Evolutionary conservation across 257 asterid genomes (phyloP), one percentile per base, ranked within the genome.

Genomic region (Knoxia roxburghii): DNA sequence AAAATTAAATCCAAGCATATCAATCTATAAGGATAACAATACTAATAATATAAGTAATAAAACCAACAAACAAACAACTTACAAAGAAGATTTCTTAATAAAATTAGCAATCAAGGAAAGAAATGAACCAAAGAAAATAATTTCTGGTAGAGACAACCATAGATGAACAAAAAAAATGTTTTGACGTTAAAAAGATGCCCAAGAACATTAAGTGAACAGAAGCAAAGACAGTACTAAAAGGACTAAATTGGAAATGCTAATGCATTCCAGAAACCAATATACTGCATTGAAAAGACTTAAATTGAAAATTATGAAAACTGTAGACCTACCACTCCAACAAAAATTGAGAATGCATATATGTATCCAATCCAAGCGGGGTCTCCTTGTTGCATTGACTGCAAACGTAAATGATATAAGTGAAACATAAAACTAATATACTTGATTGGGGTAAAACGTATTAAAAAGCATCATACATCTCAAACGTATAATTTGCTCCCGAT

Each of bases 341-440:
- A 93, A 67, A 90, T 93, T 23, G 81, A 68, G 84, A 88, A 87
- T 50, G 99, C 99, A 70, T 94, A 94, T 64, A 86, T 41, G 81
- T 90, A 94, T 79, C 99, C 99, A 76, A 94, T 85, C 97, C 95
- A 90, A 80, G 99, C 95, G 69, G 97, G 99, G 73, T 83, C 99
- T 24, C 99, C 97, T 75, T 48, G 83, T 90, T 94, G 97, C 96
- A 94, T 84, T 57, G 99, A 88, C 99, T 94, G 95, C 69, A 56
- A 66, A 76, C 55, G 48, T 51, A 65, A 26, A 67, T 17, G 63
- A 43, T 17, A 51, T 41, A 59, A 67, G 46, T 27, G 33, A 26
- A 30, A 67, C 23, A 52, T 14, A 17, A 18, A 50, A 40, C 17
- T 10, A 2, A n/a, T 9, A 45, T 17, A 9, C 43, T 8, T 46